Evolutionary conservation across 495 filamentous ascomycete species (phyloP).

Genomic region (Diplogelasinospora grovesii): DNA sequence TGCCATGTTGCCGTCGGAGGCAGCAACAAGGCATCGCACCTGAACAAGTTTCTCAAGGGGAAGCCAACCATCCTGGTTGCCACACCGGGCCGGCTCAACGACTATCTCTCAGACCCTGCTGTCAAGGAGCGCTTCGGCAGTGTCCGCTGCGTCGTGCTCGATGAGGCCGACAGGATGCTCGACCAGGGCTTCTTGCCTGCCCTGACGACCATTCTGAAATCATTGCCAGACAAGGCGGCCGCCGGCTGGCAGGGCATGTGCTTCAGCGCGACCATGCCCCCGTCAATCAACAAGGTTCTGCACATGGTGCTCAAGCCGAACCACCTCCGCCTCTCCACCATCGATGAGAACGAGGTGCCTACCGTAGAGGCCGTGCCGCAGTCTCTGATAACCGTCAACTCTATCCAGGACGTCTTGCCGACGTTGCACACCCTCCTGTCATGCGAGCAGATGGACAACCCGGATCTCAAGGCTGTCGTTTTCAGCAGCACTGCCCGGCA

Average conservation of each 20-base stretch:
- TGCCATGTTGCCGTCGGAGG: constrained; percentile 97
- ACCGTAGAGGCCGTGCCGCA: constrained; percentile 74
- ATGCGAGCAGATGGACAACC: constrained; percentile 89
- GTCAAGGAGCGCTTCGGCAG: constrained; percentile 71
- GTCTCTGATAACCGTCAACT: constrained; percentile 64
- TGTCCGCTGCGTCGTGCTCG: constrained; percentile 66
- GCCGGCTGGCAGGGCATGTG: constrained; percentile 71
- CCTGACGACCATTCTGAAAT: constrained; percentile 72
- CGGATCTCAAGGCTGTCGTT: constrained; percentile 68
- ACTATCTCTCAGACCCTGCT: constrained; percentile 73
- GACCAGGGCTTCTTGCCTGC: constrained; percentile 91
- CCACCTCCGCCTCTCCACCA: constrained; percentile 79
- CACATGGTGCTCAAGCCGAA: constrained; percentile 94
- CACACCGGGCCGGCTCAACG: constrained; percentile 84
- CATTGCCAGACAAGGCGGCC: constrained; percentile 53
- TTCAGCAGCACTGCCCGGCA: constrained; percentile 98
- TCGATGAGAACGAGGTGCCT: constrained; percentile 90
- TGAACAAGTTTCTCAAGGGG: constrained; percentile 62
- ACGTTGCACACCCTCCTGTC: constrained; percentile 71
- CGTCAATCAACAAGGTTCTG: constrained; percentile 90
- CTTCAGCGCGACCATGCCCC: constrained; percentile 85
- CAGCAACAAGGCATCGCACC: constrained; percentile 78
- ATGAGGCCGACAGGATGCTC: constrained; percentile 94
- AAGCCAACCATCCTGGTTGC: constrained; percentile 79
- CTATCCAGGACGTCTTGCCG: constrained; percentile 85